Conservation (phyloP, 2,329 filamentous ascomycete genomes). For the Stemphylium lycopersici region DNA sequence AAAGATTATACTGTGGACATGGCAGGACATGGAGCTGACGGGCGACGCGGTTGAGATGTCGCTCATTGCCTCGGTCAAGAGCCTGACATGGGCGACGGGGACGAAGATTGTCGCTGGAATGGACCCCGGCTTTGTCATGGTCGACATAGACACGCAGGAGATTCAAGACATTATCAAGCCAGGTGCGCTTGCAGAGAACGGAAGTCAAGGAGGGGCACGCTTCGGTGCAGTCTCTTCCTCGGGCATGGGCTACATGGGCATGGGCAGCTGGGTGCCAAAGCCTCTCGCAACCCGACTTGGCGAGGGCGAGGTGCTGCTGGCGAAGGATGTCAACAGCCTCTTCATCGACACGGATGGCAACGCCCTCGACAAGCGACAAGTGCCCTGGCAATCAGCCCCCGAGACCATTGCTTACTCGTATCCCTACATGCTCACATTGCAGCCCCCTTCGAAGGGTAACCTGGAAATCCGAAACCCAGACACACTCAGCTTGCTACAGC, state of each 20-base stretch:
- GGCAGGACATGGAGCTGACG: conserved; percentile 90
- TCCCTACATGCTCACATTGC: conserved; percentile 88
- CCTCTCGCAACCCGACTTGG: conserved; percentile 83
- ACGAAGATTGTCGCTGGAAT: conserved; percentile 88
- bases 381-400: conserved; percentile 89
- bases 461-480: conserved; percentile 93
- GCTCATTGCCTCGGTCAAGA: conserved; percentile 82
- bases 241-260: conserved; percentile 96
- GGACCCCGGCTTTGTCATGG: conserved; percentile 87
- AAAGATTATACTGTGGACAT: conserved; percentile 87
- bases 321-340: conserved; percentile 95
- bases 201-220: conserved; percentile 69
- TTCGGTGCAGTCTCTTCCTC: conserved; percentile 84
- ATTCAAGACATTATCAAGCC: conserved; percentile 81
- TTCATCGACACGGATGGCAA: conserved; percentile 88
- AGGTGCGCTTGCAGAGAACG: conserved; percentile 70
- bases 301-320: conserved; percentile 85
- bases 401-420: conserved; percentile 96
- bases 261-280: conserved; percentile 89
- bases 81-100: conserved; percentile 87
- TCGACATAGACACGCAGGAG: conserved; percentile 78
- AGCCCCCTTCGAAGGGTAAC: conserved; percentile 79
- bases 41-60: conserved; percentile 76
- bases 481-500: conserved; percentile 87
- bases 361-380: conserved; percentile 79